Conservation (phyloP, 352 stramenopile species). For the Paralagenidium karlingii region DNA sequence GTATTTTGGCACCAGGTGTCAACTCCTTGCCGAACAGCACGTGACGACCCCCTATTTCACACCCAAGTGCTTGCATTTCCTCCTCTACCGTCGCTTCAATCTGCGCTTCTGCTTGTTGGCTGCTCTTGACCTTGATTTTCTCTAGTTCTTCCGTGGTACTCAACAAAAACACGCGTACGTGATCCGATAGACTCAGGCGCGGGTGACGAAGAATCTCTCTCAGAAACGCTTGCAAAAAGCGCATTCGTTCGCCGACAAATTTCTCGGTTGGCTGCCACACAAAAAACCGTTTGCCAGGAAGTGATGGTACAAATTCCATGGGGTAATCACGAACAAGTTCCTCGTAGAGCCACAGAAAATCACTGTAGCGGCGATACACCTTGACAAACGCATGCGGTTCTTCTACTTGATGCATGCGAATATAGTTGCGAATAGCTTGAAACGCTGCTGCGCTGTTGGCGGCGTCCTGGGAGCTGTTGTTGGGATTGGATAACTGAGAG, state of each 20-base stretch:
- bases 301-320: constrained; percentile 56
- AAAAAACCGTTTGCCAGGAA: constrained; percentile 68
- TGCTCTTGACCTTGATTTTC: too few species aligned
- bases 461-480: constrained; percentile 1
- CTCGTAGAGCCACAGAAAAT: constrained; percentile 76
- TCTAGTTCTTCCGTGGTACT: constrained; percentile 76
- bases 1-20: too few species aligned
- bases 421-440: constrained; percentile 63
- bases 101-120: too few species aligned
- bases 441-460: constrained; percentile 16
- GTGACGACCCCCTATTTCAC: too few species aligned
- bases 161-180: constrained; percentile 59
- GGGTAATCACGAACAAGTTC: constrained; percentile 54
- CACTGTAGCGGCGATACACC: constrained; percentile 76
- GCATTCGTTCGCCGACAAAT: constrained; percentile 81
- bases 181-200: constrained; percentile 45
- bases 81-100: too few species aligned
- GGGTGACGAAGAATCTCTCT: constrained; percentile 57
- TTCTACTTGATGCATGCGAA: constrained; percentile 51
- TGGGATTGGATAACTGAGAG: constrained; percentile 7
- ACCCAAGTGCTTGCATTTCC: too few species aligned
- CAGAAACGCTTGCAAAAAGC: constrained; percentile 62
- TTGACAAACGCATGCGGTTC: constrained; percentile 64
- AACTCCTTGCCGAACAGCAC: too few species aligned
- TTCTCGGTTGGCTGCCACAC: constrained; percentile 79